phyloP scores from a whole-genome alignment of 345 rosid species.

The Eucalyptus polybractea region DNA sequence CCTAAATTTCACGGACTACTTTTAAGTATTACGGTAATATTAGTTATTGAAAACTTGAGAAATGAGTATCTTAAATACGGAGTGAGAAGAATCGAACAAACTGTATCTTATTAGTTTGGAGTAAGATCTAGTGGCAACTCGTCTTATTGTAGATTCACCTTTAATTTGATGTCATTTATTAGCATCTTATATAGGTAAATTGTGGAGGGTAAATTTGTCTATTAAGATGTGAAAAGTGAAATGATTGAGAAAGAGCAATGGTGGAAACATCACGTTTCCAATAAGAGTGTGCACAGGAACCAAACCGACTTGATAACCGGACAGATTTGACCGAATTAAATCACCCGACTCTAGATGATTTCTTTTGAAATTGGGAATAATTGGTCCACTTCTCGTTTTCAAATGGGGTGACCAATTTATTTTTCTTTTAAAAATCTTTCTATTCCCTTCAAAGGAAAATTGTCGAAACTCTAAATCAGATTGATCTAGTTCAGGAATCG shows the following conservation, averaged over 20 bases:
- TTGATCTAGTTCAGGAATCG: background rate
- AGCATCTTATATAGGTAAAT: background rate
- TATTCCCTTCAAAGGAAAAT: background rate
- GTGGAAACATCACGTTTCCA: background rate
- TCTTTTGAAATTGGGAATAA: no score
- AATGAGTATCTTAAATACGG: background rate
- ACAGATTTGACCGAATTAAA: background rate
- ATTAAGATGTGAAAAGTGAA: background rate
- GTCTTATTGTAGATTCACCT: background rate
- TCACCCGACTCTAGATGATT: rapidly evolving
- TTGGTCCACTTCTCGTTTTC: no score
- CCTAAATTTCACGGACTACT: background rate
- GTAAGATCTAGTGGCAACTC: background rate
- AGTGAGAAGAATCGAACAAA: background rate
- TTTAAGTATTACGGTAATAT: background rate
- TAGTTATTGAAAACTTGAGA: background rate
- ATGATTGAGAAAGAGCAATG: background rate
- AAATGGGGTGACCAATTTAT: background rate
- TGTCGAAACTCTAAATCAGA: no score
- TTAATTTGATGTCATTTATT: background rate
- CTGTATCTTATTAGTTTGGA: background rate
- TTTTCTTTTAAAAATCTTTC: background rate
- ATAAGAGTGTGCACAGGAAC: background rate
- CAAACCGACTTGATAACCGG: no score
- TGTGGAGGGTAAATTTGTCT: background rate